Evolutionary conservation across 768 basidiomycete species (phyloP), one percentile per base, ranked within the genome.

Genomic region (Tylopilus felleus): DNA sequence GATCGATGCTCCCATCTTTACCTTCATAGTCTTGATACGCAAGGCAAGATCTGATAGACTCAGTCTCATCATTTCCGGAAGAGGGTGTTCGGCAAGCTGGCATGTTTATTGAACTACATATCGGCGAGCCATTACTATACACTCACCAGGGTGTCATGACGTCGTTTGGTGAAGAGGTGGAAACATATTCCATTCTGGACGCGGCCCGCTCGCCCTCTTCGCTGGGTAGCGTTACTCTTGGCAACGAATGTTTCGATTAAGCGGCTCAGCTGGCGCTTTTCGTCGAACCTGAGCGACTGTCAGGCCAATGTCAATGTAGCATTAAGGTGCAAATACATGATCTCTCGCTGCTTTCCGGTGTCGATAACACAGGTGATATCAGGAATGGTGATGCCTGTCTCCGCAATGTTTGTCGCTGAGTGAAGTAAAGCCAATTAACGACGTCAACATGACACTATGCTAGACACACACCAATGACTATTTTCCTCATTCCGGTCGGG

Each of bases 311-410:
- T 41, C 22, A 43, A 52, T 39, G 45, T 1, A 49, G 25, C 35
- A 56, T 5, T 8, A 17, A 46, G 28, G 41, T 0, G 25, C 16
- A 62, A 8, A 13, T 53, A 88, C 86, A 88, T 83, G 88, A 97
- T 97, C 74, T 97, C 94, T 60, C 92, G 80, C 67, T 97, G 93
- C 64, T 90, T 93, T 45, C 95, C 94, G 0, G 86, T 83, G 65
- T 99, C 96, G 55, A 98, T 93, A 22, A 98, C 96, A 60, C 93
- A 94, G 9, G 94, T 96, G 55, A 97, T 90, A 62, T 99, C 97
- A 7, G 96, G 96, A 51, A 99, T 99, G 2, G 97, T 99, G 51
- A 99, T 91, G 61, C 96, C 96, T 14, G 96, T 99, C 71, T 99
- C 96, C 16, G 93, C 90, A 61, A 95, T 93, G 65, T 96, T 93